Evolutionary conservation across 2,329 filamentous ascomycete species (phyloP), one percentile per base, ranked within the genome.

Genomic region (Penicillium polonicum): DNA sequence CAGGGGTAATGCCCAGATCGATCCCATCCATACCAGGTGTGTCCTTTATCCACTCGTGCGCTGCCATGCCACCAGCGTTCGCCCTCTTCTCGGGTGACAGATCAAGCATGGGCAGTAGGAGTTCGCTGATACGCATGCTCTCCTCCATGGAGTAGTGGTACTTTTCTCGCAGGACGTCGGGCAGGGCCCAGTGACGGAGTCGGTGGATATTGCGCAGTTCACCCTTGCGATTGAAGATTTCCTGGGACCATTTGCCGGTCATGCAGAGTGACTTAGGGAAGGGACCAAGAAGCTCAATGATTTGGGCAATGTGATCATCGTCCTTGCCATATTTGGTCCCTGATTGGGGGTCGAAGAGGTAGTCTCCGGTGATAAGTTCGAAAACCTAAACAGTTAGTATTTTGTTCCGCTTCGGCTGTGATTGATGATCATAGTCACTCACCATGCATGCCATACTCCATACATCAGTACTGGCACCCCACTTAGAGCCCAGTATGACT

Each of bases 401-500:
- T 3, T n/a, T 17, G 5, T 48, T 49, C 43, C 38, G 15, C 29
- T 42, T 17, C 25, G 15, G n/a, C n/a, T 31, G 8, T 4, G 17
- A 43, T 10, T 4, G 6, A 45, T 10, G 12, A 17, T 10, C 4
- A 48, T 2, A 33, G 35, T 54, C 48, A 72, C 86, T 69, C 83
- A 97, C 94, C 94, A 99, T 99, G 66, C 90, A 90, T 58, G 94
- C 92, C 94, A 99, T 99, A 78, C 93, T 97, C 94, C 94, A 99
- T 8, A 97, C 90, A 76, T 99, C 94, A 2, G 94, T 97, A 73
- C 93, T 97, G n/a, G 94, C 94, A 65, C 94, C 94, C 94, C 94
- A 99, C 80, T 97, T 97, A 3, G 92, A 87, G 39, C 94, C 94
- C 21, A 99, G 80, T 60, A 99, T 97, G 56, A 99, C 94, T 77